phyloP scores from a whole-genome alignment of 345 rosid genomes.

The Ceriops decandra region DNA sequence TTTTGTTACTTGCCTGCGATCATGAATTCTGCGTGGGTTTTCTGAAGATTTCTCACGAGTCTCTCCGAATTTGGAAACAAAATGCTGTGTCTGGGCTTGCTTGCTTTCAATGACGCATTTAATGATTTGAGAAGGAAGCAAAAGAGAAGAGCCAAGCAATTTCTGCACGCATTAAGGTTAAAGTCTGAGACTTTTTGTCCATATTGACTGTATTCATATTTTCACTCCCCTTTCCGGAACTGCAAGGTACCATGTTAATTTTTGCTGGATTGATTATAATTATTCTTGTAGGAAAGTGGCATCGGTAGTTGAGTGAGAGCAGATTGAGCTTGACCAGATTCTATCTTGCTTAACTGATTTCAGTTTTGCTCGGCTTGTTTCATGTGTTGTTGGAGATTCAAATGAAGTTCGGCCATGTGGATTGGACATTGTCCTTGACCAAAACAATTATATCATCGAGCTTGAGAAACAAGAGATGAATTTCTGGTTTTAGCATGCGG shows the following conservation, averaged over 20 bases:
- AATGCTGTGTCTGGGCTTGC: conserved; percentile 7
- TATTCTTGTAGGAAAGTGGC: too few species aligned
- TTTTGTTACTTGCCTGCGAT: too few species aligned
- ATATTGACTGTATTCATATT: not conserved
- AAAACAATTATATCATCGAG: not conserved
- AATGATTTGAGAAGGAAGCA: conserved; percentile 18
- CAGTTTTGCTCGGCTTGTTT: too few species aligned
- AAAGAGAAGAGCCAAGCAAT: conserved; percentile 18
- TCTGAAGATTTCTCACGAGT: too few species aligned
- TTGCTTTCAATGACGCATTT: conserved; percentile 4
- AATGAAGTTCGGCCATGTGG: not conserved
- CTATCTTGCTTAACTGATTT: too few species aligned
- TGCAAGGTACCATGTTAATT: too few species aligned
- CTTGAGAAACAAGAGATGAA: not conserved
- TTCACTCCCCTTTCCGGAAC: too few species aligned
- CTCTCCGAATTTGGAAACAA: not conserved
- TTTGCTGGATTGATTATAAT: too few species aligned
- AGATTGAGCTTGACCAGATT: too few species aligned
- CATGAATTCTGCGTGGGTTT: not conserved
- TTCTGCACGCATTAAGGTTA: conserved; percentile 7
- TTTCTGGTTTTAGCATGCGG: too few species aligned
- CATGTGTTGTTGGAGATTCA: too few species aligned
- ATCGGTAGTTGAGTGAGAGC: too few species aligned
- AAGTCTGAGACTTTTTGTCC: not conserved
- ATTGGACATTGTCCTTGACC: not conserved